phyloP scores from a whole-genome alignment of 345 rosid species.

The Salix viminalis region DNA sequence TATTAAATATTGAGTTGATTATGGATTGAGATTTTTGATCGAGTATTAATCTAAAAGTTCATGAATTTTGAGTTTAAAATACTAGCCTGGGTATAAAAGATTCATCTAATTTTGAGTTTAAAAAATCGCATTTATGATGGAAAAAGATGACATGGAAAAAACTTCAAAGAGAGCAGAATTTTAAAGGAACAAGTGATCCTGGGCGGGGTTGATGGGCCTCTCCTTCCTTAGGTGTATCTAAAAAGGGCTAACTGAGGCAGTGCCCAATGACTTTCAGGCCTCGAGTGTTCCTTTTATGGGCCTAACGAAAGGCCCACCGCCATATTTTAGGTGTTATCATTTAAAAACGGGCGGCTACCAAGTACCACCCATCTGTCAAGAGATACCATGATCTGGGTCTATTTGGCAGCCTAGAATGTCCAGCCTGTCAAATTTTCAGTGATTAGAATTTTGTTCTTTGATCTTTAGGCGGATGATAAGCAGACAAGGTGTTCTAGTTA shows the following conservation, averaged over 20 bases:
- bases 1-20: too few species aligned
- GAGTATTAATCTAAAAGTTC: too few species aligned
- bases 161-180: conserved; percentile 18
- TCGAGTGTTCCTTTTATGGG: conserved; percentile 8
- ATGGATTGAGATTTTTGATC: too few species aligned
- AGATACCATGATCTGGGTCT: background rate
- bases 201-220: background rate
- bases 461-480: background rate
- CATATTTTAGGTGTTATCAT: background rate
- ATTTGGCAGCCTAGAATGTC: conserved; percentile 17
- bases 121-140: background rate
- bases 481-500: background rate
- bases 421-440: conserved; percentile 10
- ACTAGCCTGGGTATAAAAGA: too few species aligned
- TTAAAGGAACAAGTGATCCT: conserved; percentile 27
- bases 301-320: conserved; percentile 1
- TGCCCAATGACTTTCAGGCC: conserved; percentile 9
- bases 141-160: conserved; percentile 12
- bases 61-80: too few species aligned
- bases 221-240: background rate
- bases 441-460: background rate
- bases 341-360: conserved; percentile 17
- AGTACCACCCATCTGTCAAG: background rate
- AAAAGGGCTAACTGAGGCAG: background rate
- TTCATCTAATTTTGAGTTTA: too few species aligned